Base-by-base conservation (phyloP, 148 eudicot genomes). In the Salicornia ramosissima region DNA sequence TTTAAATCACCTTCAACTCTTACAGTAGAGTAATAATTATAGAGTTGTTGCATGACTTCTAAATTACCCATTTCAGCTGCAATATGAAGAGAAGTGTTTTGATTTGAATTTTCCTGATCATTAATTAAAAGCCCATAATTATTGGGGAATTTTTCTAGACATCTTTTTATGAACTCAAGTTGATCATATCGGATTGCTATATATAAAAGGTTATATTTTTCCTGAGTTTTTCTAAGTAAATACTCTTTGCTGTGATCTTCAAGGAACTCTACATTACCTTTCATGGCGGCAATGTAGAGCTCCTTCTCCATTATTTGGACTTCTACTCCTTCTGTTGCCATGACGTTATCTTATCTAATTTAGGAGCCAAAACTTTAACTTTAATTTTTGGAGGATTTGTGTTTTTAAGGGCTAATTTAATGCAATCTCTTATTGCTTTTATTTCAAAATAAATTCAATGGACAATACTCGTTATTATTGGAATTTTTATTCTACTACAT, bases 231-330 rank as follows among this genome's bases (percentile, higher is more conserved):
- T 16, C 1, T 67, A 9, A 19, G 58, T 0, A 67, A 21, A 7
- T 50, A 16, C 5, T 50, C 45, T 30, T 10, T 0, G 36, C 22
- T 67, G 30, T 22, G 7, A 30, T 6, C 18, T 22, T 30, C 18
- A 34, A 52, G 43, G 22, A 50, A 2, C 16, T 36, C 15, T 68
- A 68, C 6, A 10, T 68, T 57, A 6, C 71, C 71, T 0, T 34
- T 14, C 13, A 68, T n/a, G 15, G 71, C 61, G 0, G 71, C 71
- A 0, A 50, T 24, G 25, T 67, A 67, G 39, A 67, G 49, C 18
- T 67, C 45, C 28, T 51, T 67, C 40, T 50, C 57, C 70, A n/a
- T 26, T 36, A 36, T 36, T n/a, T n/a, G n/a, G n/a, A n/a, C n/a
- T n/a, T n/a, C n/a, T n/a, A n/a, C n/a, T 36, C 8, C 40, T 26